These are phyloP conservation scores for Chenopodium formosanum DNA, from an alignment of 148 eudicot genomes.

Conservation along the genomic window DNA sequence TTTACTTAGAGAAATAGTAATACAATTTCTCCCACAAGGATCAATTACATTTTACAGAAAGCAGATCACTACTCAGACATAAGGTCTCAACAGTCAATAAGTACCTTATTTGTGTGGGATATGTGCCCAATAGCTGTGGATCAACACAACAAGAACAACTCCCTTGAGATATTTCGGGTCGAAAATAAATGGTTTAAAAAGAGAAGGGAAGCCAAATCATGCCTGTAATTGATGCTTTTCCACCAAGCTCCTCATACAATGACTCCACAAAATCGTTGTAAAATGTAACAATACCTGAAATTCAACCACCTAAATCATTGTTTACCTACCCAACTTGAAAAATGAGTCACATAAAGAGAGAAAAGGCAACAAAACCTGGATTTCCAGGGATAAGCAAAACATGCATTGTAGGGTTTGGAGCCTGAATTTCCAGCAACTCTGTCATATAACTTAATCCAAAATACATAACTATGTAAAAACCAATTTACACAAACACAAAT, in stretches of 20 bases:
- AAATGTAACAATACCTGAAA: constrained; percentile 67
- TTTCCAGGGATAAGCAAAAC: constrained; percentile 82
- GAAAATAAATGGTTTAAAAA: background rate
- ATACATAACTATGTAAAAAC: background rate
- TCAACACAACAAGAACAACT: constrained; percentile 36
- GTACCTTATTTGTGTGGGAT: constrained; percentile 76
- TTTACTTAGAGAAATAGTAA: background rate
- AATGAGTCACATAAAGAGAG: background rate
- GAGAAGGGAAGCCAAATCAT: constrained; percentile 26
- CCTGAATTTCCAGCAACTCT: constrained; percentile 68
- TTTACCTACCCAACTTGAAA: background rate
- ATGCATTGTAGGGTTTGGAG: constrained; percentile 56
- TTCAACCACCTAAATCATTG: constrained; percentile 13
- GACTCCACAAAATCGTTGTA: constrained; percentile 81
- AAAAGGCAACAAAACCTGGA: constrained; percentile 54
- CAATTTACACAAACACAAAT: background rate
- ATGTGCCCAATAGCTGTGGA: constrained; percentile 81
- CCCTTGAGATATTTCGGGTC: constrained; percentile 14
- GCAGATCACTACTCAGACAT: background rate
- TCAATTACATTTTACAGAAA: background rate
- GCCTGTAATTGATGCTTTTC: constrained; percentile 86
- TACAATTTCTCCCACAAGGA: background rate
- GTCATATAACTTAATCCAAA: constrained; percentile 54
- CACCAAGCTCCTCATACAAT: constrained; percentile 65
- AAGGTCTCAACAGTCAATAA: background rate